Evolutionary conservation across 257 asterid species (phyloP).

Genomic region (Striga asiatica): DNA sequence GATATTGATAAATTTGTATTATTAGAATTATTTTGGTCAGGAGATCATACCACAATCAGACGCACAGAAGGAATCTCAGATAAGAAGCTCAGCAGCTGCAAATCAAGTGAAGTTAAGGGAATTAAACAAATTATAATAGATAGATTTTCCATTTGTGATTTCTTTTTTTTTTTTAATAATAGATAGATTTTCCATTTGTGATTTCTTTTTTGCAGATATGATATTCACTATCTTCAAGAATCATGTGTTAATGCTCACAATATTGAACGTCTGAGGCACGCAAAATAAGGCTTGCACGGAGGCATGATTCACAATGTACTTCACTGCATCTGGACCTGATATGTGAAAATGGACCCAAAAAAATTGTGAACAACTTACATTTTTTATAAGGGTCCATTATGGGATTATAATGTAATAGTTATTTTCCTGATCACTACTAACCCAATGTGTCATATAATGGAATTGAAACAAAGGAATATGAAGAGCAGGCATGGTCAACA

Average conservation of each 20-base stretch:
- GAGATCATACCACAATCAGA: constrained; percentile 52
- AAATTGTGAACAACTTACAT: constrained; percentile 6
- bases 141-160: too few relatives aligned
- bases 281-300: constrained; percentile 50
- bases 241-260: constrained; percentile 26
- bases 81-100: constrained; percentile 65
- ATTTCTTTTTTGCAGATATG: background rate
- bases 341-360: too few relatives aligned
- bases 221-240: background rate
- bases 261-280: constrained; percentile 33
- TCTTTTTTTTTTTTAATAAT: too few relatives aligned
- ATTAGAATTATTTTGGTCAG: background rate
- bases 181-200: too few relatives aligned
- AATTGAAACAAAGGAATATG: constrained; percentile 50
- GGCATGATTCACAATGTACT: constrained; percentile 57
- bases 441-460: constrained; percentile 78
- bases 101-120: background rate
- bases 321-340: constrained; percentile 73
- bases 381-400: background rate
- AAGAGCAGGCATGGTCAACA: constrained; percentile 70
- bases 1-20: too few relatives aligned
- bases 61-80: constrained; percentile 57
- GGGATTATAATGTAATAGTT: too few relatives aligned
- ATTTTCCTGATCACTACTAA: constrained; percentile 10
- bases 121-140: background rate